Evolutionary conservation across 768 basidiomycete species (phyloP), one percentile per base, ranked within the genome.

Genomic region (Tubosaeta sp.): DNA sequence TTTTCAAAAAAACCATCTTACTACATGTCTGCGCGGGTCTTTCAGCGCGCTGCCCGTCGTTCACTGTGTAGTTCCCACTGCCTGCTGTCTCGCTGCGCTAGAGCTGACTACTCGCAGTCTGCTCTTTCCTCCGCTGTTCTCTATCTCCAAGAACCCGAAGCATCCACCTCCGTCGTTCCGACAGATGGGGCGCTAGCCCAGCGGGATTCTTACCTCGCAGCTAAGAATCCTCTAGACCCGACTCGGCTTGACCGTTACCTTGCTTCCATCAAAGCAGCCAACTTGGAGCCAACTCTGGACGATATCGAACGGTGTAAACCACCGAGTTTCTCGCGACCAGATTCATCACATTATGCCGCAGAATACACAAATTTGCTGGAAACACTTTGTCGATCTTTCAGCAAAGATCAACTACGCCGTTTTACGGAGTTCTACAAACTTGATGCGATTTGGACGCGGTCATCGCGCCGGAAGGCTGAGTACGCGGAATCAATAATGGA

Each of bases 221-320:
- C 46, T n/a, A 29, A 41, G 6, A 34, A 68, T 58, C 56, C 72
- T 13, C 60, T 77, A 26, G 72, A 73, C 34, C 65, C 75, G 26
- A 79, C 72, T 37, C 77, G 74, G 55, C 69, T 86, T 5, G 77
- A 83, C 50, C 70, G 74, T 33, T 83, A 81, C 61, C 77, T 90
- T 14, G 71, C 80, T n/a, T 71, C 75, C 27, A 71, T 86, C 41
- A 71, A 72, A 39, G 69, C 72, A 19, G 69, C 74, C 29, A 74
- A 76, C 25, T 61, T 72, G 27, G 68, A 76, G 26, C 74, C 86
- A 7, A 79, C 79, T 3, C 68, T 88, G 26, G 73, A 70, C 37
- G 88, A 91, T 52, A 65, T 89, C 39, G 85, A 88, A 61, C 75
- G 74, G 13, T 78, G 73, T 55, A 79, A 74, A 47, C 83, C 85